Evolutionary conservation across 345 rosid species (phyloP), one percentile per base, ranked within the genome.

Genomic region (Mangifera indica): DNA sequence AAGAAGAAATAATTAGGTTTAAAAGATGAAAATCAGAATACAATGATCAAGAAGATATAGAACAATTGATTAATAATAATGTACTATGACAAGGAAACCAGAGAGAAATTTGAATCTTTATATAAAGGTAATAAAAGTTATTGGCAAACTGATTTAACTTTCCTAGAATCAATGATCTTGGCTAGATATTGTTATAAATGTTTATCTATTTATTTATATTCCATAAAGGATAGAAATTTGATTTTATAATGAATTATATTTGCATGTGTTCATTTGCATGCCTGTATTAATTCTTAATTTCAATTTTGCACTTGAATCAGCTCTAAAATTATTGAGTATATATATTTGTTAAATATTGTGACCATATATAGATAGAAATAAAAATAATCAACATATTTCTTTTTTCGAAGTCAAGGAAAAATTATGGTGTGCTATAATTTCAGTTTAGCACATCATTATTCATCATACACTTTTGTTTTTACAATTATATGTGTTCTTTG

Each of bases 1-100:
- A 87, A 82, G 83, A 65, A 69, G 60, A 72, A 74, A 79, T 87
- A 76, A 84, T 84, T 78, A 80, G 56, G 81, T 83, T 81, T 59
- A 26, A 72, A 78, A 77, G 79, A 65, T 44, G 67, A 57, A 73
- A 75, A 75, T 75, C 78, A 67, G 59, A 66, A 49, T 62, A 60
- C 56, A 56, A 59, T 55, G 42, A 44, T 69, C 26, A 52, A 57
- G 18, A 34, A 17, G 26, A 32, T 55, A 57, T 42, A 55, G 2
- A 29, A 29, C 78, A 73, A 79, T 74, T 81, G 78, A 75, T 74
- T 81, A 79, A 80, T 77, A 77, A 79, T 81, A 67, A 69, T 76
- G 81, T 72, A 49, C 45, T 69, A 46, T 56, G 54, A 60, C 60
- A 69, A 67, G 75, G 68, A 69, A 71, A 72, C 63, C 74, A 58